Conservation (phyloP, 1,284 basidiomycete species). For the Moesziomyces sp. region DNA sequence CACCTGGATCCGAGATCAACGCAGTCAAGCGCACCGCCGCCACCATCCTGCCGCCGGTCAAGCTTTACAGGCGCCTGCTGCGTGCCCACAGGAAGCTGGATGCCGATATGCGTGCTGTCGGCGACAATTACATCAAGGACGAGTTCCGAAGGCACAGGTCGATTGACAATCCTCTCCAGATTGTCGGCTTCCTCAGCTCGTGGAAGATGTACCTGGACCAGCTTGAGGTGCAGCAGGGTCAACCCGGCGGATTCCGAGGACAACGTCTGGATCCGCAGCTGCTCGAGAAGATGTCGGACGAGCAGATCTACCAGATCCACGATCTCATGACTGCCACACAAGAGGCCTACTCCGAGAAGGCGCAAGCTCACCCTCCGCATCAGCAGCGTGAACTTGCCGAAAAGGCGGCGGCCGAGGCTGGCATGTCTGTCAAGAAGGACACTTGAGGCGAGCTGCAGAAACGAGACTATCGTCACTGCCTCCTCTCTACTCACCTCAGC, state of each 20-base stretch:
- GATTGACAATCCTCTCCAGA: slow-evolving; percentile 65
- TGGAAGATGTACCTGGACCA: slow-evolving; percentile 67
- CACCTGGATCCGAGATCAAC: slow-evolving; percentile 31
- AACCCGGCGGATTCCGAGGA: slow-evolving; percentile 43
- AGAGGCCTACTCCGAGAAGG: slow-evolving; percentile 58
- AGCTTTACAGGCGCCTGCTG: slow-evolving; percentile 62
- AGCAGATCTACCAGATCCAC: slow-evolving; percentile 68
- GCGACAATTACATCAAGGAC: slow-evolving; percentile 67
- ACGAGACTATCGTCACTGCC: not conserved
- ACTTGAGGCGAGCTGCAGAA: not conserved
- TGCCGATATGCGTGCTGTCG: slow-evolving; percentile 65
- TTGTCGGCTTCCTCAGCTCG: slow-evolving; percentile 65
- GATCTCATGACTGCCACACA: slow-evolving; percentile 62
- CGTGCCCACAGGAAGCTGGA: slow-evolving; percentile 59
- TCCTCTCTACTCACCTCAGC: no score
- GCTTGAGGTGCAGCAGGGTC: slow-evolving; percentile 48
- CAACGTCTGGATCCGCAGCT: slow-evolving; percentile 51
- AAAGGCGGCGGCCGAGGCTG: slow-evolving; percentile 39
- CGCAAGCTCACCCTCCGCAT: slow-evolving; percentile 37
- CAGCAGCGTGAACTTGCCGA: slow-evolving; percentile 38
- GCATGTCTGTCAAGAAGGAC: slow-evolving; percentile 43
- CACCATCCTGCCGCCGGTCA: slow-evolving; percentile 62
- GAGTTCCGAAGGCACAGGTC: slow-evolving; percentile 62
- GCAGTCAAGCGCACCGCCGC: slow-evolving; percentile 40
- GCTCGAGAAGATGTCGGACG: slow-evolving; percentile 64